Base-by-base conservation (phyloP, 805 yeast species). In the Hanseniaspora lindneri region DNA sequence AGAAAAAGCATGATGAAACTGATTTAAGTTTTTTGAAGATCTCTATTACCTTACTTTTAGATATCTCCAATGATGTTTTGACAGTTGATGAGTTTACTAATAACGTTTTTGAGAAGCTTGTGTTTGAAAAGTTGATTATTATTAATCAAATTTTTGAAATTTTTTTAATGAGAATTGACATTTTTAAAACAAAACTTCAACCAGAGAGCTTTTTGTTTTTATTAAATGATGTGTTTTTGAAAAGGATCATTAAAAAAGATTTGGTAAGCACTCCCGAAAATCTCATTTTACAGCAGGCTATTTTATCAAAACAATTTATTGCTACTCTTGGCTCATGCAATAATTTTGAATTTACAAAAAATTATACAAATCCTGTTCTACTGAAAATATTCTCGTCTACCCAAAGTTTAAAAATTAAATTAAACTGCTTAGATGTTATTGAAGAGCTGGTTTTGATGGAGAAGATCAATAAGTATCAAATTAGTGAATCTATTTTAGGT, bases 401-500 rank as follows among this genome's bases (percentile, higher is more conserved):
- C 1, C 84, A 88, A 0, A 77, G 92, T 25, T 68, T 88, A 29
- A 77, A 83, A 4, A 82, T 92, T 24, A 89, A 92, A 58, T 67
- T 81, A 16, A 71, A 76, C 14, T 75, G 92, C 2, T 69, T 20
- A 66, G 70, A 17, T 71, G 83, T 1, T 78, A 25, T 87, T 55
- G 70, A 74, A 13, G 58, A 66, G 41, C 64, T 87, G 56, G 72
- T 83, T 16, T 72, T 69, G 19, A 67, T 71, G 19, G 77, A 78
- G 52, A 72, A 77, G 5, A 70, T 87, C 47, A 95, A 88, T 56
- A 77, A 76, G 54, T 73, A 76, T 47, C 75, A 83, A 2, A 75
- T 87, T 29, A 70, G 72, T 30, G 96, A 89, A 42, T 84, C 81
- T 48, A 68, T 92, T 33, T 64, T 92, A n/a, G 96, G 96, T 0